Evolutionary conservation across 441 rosid genomes (phyloP), one percentile per base, ranked within the genome.

Genomic region (Theobroma grandiflorum): DNA sequence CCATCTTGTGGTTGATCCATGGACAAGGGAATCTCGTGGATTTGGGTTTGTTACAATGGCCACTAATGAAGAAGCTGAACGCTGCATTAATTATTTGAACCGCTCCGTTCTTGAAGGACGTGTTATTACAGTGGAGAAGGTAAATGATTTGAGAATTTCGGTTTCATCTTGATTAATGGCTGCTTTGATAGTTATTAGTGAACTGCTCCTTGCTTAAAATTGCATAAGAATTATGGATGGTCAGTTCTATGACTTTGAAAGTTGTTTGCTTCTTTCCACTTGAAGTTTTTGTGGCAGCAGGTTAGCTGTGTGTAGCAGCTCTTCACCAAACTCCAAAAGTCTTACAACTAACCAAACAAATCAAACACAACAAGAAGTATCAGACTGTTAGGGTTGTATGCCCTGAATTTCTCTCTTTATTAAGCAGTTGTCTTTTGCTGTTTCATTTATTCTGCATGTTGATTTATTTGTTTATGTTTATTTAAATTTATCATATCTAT

Each of bases 21-120:
- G 98, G 98, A 95, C 95, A 40, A 88, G 98, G 85, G 98, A 92
- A 63, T 90, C 97, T 80, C 96, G 98, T 2, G 98, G 99, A 7
- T 96, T 93, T 87, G 98, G 98, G 67, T 96, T 96, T 84, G 91
- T 96, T 22, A 90, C 98, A 0, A 89, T 96, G 98, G 88, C 91
- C 55, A 42, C 85, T 2, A 77, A 87, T 73, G 76, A 78, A 71
- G 99, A 91, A 83, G 99, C 98, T 82, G 86, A 89, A 45, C 89
- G 93, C 3, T 95, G 99, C 79, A 86, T 96, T 52, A 93, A 91
- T 86, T 80, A 91, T 84, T 78, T 96, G 72, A 86, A 96, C 79
- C 93, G 87, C 47, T 90, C 98, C 78, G 90, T 91, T 82, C 88
- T 96, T 31, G 93, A 88, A 79, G 98, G 98, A 16, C 96, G 98